phyloP scores from a whole-genome alignment of 129 eudicot species.

The Artemisia annua region DNA sequence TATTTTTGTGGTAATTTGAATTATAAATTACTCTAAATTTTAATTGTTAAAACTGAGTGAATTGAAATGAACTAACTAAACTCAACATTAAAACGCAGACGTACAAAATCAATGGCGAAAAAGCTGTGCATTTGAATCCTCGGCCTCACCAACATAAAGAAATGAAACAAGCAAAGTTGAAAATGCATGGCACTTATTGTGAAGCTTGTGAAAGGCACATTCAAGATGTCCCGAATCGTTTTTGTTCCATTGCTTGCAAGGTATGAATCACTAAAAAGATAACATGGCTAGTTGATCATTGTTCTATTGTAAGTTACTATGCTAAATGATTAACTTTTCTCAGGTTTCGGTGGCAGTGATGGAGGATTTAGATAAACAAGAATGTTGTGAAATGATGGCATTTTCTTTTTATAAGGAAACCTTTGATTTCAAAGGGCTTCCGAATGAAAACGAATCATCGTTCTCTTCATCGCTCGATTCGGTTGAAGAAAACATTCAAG shows the following conservation, averaged over 20 bases:
- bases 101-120: constrained; percentile 75
- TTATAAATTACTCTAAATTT: background rate
- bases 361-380: constrained; percentile 23
- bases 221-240: constrained; percentile 67
- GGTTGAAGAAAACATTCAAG: constrained; percentile 37
- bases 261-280: constrained; percentile 18
- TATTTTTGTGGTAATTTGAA: background rate
- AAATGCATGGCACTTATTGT: constrained; percentile 46
- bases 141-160: constrained; percentile 65
- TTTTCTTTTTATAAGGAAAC: constrained; percentile 26
- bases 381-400: constrained; percentile 21
- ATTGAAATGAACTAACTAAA: background rate
- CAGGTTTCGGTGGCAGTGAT: constrained; percentile 31
- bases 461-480: constrained; percentile 41
- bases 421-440: constrained; percentile 16
- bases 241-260: constrained; percentile 84
- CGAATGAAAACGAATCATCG: constrained; percentile 29
- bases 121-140: constrained; percentile 74
- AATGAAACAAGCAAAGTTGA: constrained; percentile 39
- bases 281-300: background rate
- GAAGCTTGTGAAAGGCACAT: constrained; percentile 77
- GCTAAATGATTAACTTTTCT: background rate
- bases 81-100: constrained; percentile 35
- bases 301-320: background rate
- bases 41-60: background rate